A percentile compares a stretch with the other conserved stretches of the same genome.
phyloP scores from a whole-genome alignment of 2,329 filamentous ascomycete genomes.

The Xylariaceae sp. region DNA sequence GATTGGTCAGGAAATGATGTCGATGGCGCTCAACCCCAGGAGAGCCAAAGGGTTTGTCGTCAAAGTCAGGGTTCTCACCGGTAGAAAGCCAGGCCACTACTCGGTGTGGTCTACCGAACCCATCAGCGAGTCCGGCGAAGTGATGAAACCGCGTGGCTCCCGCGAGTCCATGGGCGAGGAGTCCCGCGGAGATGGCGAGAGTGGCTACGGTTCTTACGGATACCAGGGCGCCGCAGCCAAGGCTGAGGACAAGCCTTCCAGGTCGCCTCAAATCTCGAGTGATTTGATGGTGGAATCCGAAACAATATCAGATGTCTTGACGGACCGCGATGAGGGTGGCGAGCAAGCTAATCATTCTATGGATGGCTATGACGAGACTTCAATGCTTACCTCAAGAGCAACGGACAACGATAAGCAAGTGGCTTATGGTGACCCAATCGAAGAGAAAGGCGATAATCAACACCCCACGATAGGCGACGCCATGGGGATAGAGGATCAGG shows the following conservation, averaged over 20 bases:
- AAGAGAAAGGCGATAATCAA: no score
- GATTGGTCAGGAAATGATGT: conserved; percentile 44
- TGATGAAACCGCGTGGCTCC: neutral
- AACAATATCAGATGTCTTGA: neutral
- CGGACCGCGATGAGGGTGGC: neutral
- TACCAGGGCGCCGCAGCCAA: no score
- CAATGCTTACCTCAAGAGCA: no score
- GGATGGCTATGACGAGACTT: no score
- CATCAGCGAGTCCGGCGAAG: conserved; percentile 14
- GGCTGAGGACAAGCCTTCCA: neutral
- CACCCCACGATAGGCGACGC: no score
- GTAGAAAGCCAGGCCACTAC: conserved; percentile 41
- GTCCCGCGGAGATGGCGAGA: conserved; percentile 11
- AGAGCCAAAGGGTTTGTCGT: conserved; percentile 38
- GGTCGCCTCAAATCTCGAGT: neutral
- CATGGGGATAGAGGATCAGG: no score
- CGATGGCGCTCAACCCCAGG: conserved; percentile 42
- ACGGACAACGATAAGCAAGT: no score
- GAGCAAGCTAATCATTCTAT: neutral
- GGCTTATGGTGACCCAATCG: no score
- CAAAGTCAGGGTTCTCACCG: conserved; percentile 45
- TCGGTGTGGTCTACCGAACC: conserved; percentile 24
- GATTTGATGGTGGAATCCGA: conserved; percentile 1
- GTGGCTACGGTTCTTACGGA: conserved; percentile 8
- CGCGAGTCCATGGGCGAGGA: conserved; percentile 2